phyloP scores from a whole-genome alignment of 2,329 filamentous ascomycete genomes.

The Dothideomycetes sp. region DNA sequence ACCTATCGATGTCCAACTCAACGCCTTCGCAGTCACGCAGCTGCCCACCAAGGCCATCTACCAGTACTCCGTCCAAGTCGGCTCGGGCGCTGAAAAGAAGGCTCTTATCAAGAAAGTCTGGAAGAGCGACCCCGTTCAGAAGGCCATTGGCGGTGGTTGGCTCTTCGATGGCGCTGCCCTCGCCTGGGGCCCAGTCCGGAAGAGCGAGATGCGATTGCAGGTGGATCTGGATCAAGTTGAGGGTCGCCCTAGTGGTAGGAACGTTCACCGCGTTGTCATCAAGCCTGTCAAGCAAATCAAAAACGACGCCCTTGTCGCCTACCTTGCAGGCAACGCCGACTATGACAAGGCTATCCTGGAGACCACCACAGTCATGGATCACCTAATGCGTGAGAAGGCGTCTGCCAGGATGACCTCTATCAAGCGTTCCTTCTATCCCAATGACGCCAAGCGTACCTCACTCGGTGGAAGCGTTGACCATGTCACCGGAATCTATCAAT shows the following conservation, averaged over 20 bases:
- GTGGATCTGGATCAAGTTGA: conserved; percentile 60
- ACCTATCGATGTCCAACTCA: conserved; percentile 44
- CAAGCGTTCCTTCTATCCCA: conserved; percentile 74
- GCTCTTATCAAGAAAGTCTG: conserved; percentile 68
- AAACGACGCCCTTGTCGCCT: conserved; percentile 57
- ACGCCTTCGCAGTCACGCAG: conserved; percentile 61
- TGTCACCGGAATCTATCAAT: conserved; percentile 82
- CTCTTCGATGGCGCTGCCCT: conserved; percentile 78
- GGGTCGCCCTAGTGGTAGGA: conserved; percentile 28
- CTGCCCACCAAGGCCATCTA: conserved; percentile 56
- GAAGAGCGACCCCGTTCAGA: conserved; percentile 53
- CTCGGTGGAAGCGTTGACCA: conserved; percentile 64
- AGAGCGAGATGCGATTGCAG: conserved; percentile 27
- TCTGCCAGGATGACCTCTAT: conserved; percentile 58
- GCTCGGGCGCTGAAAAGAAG: conserved; percentile 53
- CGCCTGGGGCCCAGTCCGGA: conserved; percentile 54
- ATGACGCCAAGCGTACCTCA: conserved; percentile 34
- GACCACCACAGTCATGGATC: conserved; percentile 83
- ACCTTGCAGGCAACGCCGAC: conserved; percentile 50
- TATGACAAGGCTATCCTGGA: conserved; percentile 64
- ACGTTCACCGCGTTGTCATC: conserved; percentile 54
- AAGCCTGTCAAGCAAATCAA: conserved; percentile 54
- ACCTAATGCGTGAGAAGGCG: conserved; percentile 74
- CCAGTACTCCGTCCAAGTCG: conserved; percentile 70
- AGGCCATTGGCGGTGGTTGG: conserved; percentile 48